Evolutionary conservation across 148 eudicot species (phyloP).

Genomic region (Camellia japonica): DNA sequence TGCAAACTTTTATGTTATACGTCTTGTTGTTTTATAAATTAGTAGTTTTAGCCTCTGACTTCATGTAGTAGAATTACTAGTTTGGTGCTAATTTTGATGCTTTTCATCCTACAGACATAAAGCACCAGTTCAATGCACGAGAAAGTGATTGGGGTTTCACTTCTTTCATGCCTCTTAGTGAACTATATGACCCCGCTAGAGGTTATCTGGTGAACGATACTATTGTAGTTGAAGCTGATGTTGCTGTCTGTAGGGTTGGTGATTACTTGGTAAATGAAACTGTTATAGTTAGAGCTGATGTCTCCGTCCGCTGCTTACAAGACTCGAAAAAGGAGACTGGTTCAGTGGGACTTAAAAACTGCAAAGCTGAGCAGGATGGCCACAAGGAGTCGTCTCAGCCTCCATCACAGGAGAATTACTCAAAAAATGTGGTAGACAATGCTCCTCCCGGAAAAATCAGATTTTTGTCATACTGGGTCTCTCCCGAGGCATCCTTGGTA

Average conservation of each 20-base stretch:
- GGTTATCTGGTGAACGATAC: conserved; percentile 87
- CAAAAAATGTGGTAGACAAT: background rate
- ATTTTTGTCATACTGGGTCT: no score
- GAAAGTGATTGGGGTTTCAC: conserved; percentile 94
- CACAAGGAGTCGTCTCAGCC: background rate
- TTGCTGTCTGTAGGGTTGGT: conserved; percentile 70
- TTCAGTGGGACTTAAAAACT: conserved; percentile 88
- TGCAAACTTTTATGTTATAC: background rate
- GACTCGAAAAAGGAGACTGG: conserved; percentile 93
- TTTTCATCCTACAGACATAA: conserved; percentile 49
- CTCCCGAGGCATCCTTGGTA: no score
- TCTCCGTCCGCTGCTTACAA: conserved; percentile 29
- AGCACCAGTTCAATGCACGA: conserved; percentile 81
- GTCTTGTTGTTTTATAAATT: no score
- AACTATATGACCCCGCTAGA: conserved; percentile 68
- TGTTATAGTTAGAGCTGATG: background rate
- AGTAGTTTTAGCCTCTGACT: background rate
- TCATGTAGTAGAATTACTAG: background rate
- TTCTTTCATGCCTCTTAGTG: conserved; percentile 82
- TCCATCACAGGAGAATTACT: background rate
- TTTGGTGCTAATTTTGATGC: background rate
- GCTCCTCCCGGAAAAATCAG: no score
- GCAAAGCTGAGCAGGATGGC: conserved; percentile 46
- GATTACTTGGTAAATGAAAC: conserved; percentile 21
- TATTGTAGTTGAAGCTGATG: conserved; percentile 82